Conservation (phyloP, 176 grass and related monocot genomes). For the Leersia perrieri region DNA sequence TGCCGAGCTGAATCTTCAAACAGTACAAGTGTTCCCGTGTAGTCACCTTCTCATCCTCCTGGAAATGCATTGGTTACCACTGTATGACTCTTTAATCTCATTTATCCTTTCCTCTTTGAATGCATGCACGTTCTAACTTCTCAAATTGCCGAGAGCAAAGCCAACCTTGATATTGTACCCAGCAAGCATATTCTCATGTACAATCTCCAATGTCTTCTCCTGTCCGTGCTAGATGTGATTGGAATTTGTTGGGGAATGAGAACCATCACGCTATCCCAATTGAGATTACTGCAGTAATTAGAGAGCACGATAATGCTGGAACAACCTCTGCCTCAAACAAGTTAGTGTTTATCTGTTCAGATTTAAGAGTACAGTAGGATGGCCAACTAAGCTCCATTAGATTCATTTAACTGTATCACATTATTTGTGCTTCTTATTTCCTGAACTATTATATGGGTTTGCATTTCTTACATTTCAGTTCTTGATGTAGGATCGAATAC, state of each 20-base stretch:
- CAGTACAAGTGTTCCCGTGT: slow-evolving; percentile 56
- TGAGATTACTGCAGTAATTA: slow-evolving; percentile 42
- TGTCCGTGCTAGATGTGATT: slow-evolving; percentile 55
- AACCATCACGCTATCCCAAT: slow-evolving; percentile 37
- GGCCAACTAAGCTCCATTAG: background rate
- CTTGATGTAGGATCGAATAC: too few species aligned
- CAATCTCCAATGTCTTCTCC: slow-evolving; percentile 84
- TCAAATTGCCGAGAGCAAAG: slow-evolving; percentile 56
- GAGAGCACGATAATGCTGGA: slow-evolving; percentile 50
- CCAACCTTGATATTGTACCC: slow-evolving; percentile 78
- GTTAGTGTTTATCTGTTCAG: slow-evolving; percentile 23
- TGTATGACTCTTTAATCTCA: slow-evolving; percentile 31
- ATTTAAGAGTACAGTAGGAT: slow-evolving; percentile 19
- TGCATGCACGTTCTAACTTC: slow-evolving; percentile 30
- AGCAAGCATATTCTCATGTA: slow-evolving; percentile 60
- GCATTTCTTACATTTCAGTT: background rate
- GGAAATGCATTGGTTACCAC: slow-evolving; percentile 49
- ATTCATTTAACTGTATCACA: background rate
- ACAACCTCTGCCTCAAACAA: slow-evolving; percentile 48
- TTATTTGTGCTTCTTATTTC: background rate
- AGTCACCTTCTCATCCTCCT: slow-evolving; percentile 58
- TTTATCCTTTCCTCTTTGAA: slow-evolving; percentile 12
- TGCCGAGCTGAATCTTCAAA: slow-evolving; percentile 73
- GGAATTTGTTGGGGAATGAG: slow-evolving; percentile 60
- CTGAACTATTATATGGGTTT: background rate